A percentile compares a stretch with the other conserved stretches of the same genome.
phyloP scores from a whole-genome alignment of 2,329 filamentous ascomycete genomes.

The Torrubiellomyces zombiae region DNA sequence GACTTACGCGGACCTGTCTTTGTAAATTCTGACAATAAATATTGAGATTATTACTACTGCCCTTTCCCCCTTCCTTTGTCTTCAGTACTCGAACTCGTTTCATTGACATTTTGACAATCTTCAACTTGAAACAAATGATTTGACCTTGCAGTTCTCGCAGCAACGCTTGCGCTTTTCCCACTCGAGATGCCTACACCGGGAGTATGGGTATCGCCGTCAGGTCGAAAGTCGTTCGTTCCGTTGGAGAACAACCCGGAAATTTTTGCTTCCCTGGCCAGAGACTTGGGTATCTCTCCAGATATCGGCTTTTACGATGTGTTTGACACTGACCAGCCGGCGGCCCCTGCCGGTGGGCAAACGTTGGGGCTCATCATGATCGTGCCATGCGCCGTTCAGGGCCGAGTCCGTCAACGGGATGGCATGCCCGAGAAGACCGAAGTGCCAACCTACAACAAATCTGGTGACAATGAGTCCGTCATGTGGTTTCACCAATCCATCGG shows the following conservation, averaged over 20 bases:
- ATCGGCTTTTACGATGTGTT: constrained; percentile 71
- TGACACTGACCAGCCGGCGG: constrained; percentile 60
- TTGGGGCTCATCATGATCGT: constrained; percentile 74
- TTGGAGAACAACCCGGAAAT: constrained; percentile 55
- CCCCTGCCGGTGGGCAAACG: too few species aligned
- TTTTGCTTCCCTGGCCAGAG: constrained; percentile 54
- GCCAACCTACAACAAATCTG: constrained; percentile 16
- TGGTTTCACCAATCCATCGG: constrained; percentile 81
- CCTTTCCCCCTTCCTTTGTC: too few species aligned
- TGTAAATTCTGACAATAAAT: too few species aligned
- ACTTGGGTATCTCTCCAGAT: constrained; percentile 50
- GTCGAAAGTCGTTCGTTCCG: constrained; percentile 21
- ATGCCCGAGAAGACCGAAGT: constrained; percentile 8
- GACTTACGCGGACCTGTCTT: too few species aligned
- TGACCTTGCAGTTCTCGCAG: too few species aligned
- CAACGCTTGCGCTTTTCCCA: too few species aligned
- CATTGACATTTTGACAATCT: too few species aligned
- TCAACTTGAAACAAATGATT: too few species aligned
- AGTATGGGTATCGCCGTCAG: constrained; percentile 12
- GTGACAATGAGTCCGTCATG: constrained; percentile 43
- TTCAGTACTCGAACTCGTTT: too few species aligned
- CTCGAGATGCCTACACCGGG: constrained; percentile 14
- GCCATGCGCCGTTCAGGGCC: constrained; percentile 37
- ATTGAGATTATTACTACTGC: too few species aligned
- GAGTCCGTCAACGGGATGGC: constrained; percentile 15